Evolutionary conservation across 192 early-diverging fungal species (phyloP).

Genomic region (Chytriomyces sp.): DNA sequence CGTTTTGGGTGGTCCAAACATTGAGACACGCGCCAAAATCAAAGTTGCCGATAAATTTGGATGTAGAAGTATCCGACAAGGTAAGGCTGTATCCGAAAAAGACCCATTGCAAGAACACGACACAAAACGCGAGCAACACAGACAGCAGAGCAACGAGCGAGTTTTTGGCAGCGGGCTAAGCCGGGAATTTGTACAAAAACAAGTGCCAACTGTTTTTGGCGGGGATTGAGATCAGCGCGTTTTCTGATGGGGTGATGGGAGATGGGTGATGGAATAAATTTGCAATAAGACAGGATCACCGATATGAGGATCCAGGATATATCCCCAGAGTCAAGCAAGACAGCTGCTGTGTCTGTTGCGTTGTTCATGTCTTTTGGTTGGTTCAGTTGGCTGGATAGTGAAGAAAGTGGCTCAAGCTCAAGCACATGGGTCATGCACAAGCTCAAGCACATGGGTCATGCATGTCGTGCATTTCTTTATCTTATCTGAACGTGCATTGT

Average conservation of each 20-base stretch:
- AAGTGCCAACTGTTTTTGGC: constrained; percentile 50
- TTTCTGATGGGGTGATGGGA: no score
- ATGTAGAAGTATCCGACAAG: constrained; percentile 67
- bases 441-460: no score
- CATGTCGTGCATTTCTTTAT: no score
- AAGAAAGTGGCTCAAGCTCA: no score
- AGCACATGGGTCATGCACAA: no score
- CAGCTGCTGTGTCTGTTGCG: constrained; percentile 43
- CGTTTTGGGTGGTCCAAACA: constrained; percentile 44
- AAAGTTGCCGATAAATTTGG: constrained; percentile 36
- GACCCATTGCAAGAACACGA: constrained; percentile 80
- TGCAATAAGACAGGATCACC: background rate
- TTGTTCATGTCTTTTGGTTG: background rate
- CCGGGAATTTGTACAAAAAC: constrained; percentile 89
- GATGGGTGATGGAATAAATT: no score
- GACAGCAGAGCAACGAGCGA: constrained; percentile 82
- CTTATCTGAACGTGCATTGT: no score
- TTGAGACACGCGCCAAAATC: constrained; percentile 21
- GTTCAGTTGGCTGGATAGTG: no score
- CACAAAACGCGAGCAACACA: constrained; percentile 75
- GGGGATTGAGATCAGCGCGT: no score
- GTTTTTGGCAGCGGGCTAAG: constrained; percentile 86
- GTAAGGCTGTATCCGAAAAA: constrained; percentile 82
- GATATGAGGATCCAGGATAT: constrained; percentile 45
- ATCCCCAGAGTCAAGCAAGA: constrained; percentile 63